Evolutionary conservation across 192 early-diverging fungal genomes (phyloP).

Genomic region (Entomortierella beljakovae): DNA sequence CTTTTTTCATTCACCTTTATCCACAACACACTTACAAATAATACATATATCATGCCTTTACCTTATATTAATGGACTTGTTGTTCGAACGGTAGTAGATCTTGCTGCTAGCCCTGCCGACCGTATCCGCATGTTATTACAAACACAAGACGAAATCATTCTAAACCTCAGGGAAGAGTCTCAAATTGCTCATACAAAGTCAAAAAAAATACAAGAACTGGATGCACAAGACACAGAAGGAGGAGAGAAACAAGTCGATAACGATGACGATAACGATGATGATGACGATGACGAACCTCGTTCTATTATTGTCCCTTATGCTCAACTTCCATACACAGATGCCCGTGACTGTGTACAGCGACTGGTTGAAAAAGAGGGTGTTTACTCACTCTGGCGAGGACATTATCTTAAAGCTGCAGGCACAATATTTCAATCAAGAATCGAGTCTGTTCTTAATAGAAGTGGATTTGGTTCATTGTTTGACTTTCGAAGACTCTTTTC

Average conservation of each 20-base stretch:
- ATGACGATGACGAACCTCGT: conserved; percentile 22
- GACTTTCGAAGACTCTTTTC: conserved; percentile 10
- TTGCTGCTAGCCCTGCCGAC: conserved; percentile 25
- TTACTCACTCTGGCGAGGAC: conserved; percentile 34
- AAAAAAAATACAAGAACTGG: background rate
- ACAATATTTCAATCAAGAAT: conserved; percentile 6
- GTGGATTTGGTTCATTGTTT: background rate
- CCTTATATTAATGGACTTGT: conserved; percentile 1
- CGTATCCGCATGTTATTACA: conserved; percentile 38
- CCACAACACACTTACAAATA: background rate
- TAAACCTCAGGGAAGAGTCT: conserved; percentile 44
- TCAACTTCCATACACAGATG: conserved; percentile 29
- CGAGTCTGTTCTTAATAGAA: background rate
- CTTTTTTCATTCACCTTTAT: background rate
- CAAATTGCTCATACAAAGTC: conserved; percentile 12
- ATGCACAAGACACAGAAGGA: background rate
- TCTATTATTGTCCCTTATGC: conserved; percentile 44
- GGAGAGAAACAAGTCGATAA: background rate
- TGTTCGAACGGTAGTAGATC: conserved; percentile 9
- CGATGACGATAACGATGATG: background rate
- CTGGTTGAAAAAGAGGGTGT: conserved; percentile 39
- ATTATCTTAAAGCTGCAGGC: background rate
- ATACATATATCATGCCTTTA: background rate
- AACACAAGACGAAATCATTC: conserved; percentile 46
- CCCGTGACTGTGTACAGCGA: conserved; percentile 21